These are phyloP conservation scores for Auricularia sp. DNA, from an alignment of 768 basidiomycete species.

Conservation along the genomic window DNA sequence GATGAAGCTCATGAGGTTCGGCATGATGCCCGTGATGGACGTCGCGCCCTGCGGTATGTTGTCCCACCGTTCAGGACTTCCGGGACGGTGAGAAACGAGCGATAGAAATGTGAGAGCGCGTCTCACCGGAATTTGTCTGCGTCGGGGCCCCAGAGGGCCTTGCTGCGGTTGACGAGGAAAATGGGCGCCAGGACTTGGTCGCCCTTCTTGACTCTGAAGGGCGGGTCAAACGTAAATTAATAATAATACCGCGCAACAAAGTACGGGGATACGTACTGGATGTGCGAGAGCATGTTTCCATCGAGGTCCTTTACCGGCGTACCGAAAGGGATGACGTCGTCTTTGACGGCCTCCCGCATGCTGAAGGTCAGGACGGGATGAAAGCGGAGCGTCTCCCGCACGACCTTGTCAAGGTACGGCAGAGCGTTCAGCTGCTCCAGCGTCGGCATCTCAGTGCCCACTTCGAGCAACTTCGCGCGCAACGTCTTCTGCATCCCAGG, in stretches of 20 bases:
- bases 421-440: constrained; percentile 25
- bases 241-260: background rate
- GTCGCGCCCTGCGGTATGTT: constrained; percentile 9
- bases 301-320: constrained; percentile 19
- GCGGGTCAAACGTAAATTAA: background rate
- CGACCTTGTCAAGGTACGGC: constrained; percentile 24
- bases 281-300: constrained; percentile 11
- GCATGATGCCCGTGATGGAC: constrained; percentile 2
- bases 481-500: constrained; percentile 24
- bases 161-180: constrained; percentile 18
- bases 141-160: constrained; percentile 25
- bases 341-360: constrained; percentile 16
- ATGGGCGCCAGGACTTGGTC: constrained; percentile 19
- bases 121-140: constrained; percentile 21
- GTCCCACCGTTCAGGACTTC: constrained; percentile 6
- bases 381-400: constrained; percentile 22
- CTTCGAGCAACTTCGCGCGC: constrained; percentile 22
- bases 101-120: background rate
- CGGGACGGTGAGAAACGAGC: background rate
- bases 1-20: constrained; percentile 4
- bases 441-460: constrained; percentile 12
- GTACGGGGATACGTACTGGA: constrained; percentile 9
- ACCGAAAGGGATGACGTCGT: constrained; percentile 37
- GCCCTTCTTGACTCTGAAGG: constrained; percentile 5
- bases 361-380: constrained; percentile 17